Evolutionary conservation across 2,329 filamentous ascomycete species (phyloP).

Genomic region (Cercospora citrullina): DNA sequence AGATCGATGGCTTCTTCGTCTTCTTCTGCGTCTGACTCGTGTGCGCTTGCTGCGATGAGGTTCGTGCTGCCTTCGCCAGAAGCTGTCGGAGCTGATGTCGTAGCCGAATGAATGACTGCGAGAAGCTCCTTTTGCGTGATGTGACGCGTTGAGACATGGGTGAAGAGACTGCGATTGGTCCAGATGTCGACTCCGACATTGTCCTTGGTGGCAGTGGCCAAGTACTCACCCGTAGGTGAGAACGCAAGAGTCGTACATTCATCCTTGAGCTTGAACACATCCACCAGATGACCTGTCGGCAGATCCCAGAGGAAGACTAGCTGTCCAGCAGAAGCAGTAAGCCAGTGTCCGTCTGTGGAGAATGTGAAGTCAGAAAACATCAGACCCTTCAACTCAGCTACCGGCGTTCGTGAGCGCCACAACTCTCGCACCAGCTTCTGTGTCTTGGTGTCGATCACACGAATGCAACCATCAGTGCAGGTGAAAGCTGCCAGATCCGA

Average conservation of each 20-base stretch:
- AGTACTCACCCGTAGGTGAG: constrained; percentile 85
- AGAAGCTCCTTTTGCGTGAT: constrained; percentile 75
- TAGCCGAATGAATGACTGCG: constrained; percentile 49
- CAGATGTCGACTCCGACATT: constrained; percentile 89
- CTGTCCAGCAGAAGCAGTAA: constrained; percentile 83
- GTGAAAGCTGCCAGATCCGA: constrained; percentile 86
- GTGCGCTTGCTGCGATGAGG: constrained; percentile 44
- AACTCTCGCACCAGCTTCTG: constrained; percentile 90
- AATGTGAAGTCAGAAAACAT: constrained; percentile 56
- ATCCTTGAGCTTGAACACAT: constrained; percentile 77
- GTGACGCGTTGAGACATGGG: constrained; percentile 80
- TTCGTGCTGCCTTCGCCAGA: constrained; percentile 80
- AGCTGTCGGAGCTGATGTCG: constrained; percentile 59
- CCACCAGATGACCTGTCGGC: constrained; percentile 91
- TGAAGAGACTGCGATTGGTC: constrained; percentile 92
- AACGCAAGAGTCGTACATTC: constrained; percentile 84
- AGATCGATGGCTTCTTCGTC: constrained; percentile 53
- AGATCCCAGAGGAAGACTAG: constrained; percentile 88
- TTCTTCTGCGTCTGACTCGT: constrained; percentile 67
- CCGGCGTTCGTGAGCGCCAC: constrained; percentile 63
- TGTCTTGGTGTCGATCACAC: constrained; percentile 87
- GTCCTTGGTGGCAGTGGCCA: constrained; percentile 83
- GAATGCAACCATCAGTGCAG: constrained; percentile 84
- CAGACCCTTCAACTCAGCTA: constrained; percentile 27
- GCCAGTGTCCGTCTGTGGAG: constrained; percentile 90